These are phyloP conservation scores for Scortechinia acanthostroma DNA, from an alignment of 2,329 filamentous ascomycete genomes.

Conservation along the genomic window DNA sequence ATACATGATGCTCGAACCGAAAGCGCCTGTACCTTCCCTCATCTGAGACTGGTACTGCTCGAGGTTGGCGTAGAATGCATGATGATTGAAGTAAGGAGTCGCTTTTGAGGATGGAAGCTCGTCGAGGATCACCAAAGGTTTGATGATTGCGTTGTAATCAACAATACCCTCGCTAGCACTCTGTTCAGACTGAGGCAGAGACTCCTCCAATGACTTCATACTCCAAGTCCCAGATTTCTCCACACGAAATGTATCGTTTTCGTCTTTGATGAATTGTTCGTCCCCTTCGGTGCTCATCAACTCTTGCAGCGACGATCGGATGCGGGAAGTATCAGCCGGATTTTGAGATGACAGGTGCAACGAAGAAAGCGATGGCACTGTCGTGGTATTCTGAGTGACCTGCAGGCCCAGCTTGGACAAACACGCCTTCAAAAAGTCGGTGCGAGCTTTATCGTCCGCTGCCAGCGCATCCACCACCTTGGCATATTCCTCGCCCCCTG, in stretches of 20 bases:
- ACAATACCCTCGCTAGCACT: conserved; percentile 47
- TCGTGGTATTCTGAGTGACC: conserved; percentile 61
- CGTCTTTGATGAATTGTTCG: conserved; percentile 69
- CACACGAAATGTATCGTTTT: conserved; percentile 76
- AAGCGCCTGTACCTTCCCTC: conserved; percentile 49
- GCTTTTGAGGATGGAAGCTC: conserved; percentile 58
- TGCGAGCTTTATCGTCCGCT: conserved; percentile 63
- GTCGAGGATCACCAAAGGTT: conserved; percentile 70
- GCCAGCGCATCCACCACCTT: conserved; percentile 62
- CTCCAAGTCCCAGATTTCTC: conserved; percentile 61
- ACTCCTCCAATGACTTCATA: conserved; percentile 42
- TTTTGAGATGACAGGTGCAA: conserved; percentile 73
- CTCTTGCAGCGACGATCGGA: conserved; percentile 61
- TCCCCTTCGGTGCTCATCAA: conserved; percentile 60
- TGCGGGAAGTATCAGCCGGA: conserved; percentile 55
- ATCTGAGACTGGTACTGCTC: conserved; percentile 51
- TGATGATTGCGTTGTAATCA: conserved; percentile 69
- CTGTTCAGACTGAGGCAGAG: conserved; percentile 33
- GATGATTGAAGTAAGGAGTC: conserved; percentile 82
- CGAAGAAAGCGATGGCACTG: conserved; percentile 72
- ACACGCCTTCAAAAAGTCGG: conserved; percentile 72
- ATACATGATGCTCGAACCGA: conserved; percentile 76
- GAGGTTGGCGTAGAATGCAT: conserved; percentile 69
- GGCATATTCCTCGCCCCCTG: conserved; percentile 62
- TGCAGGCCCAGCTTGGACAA: conserved; percentile 76